Evolutionary conservation across 169 alveolate species (phyloP).

Genomic region (Eimeria maxima): DNA sequence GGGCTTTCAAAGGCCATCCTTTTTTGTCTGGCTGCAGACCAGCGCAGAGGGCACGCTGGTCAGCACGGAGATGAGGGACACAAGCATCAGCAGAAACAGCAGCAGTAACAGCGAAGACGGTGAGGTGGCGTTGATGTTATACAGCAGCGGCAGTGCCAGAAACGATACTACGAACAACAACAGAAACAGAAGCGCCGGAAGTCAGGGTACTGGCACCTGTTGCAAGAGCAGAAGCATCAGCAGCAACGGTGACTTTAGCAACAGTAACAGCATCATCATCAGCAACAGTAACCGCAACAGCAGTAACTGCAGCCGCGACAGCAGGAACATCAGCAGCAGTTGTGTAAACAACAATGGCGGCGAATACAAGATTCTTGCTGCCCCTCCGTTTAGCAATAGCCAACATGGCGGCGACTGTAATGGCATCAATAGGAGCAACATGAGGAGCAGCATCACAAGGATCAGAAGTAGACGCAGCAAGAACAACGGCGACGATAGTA

Average conservation of each 20-base stretch:
- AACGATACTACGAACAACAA: background rate
- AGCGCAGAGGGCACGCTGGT: background rate
- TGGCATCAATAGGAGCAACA: background rate
- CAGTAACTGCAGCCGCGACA: background rate
- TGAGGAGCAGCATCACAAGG: background rate
- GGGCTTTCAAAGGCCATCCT: background rate
- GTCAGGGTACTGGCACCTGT: background rate
- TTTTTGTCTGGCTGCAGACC: too few species aligned
- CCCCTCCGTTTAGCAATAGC: background rate
- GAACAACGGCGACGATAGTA: background rate
- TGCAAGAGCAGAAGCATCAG: background rate
- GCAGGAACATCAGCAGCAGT: background rate
- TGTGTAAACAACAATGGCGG: background rate
- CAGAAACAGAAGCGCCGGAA: background rate
- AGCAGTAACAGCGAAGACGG: background rate
- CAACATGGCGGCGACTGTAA: background rate
- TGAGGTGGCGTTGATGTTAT: background rate
- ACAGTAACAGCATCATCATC: background rate
- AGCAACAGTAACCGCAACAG: constrained; percentile 2
- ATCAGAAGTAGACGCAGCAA: background rate
- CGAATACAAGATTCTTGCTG: background rate
- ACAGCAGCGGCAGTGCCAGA: background rate
- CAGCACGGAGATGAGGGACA: background rate
- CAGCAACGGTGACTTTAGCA: background rate
- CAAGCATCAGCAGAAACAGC: background rate